A percentile compares a stretch with the other conserved stretches of the same genome.
These are phyloP conservation scores for Sphenostylis stenocarpa DNA, from an alignment of 306 rosid genomes.

Conservation along the genomic window DNA sequence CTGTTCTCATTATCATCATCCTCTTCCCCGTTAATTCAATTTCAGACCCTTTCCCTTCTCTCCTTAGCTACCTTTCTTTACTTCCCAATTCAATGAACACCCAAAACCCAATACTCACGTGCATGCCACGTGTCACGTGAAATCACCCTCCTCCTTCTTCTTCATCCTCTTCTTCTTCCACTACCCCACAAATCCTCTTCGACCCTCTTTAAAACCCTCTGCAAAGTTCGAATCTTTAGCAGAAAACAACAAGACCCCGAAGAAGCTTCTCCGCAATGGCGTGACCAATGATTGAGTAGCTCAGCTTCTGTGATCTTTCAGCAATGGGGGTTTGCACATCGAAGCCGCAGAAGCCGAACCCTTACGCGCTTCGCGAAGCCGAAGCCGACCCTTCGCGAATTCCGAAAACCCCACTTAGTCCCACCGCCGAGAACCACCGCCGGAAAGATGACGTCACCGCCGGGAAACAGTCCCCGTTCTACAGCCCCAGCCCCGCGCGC, in stretches of 20 bases:
- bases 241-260: conserved; percentile 25
- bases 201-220: not conserved
- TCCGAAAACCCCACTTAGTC: conserved; percentile 50
- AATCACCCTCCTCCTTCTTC: conserved; percentile 17
- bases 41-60: not conserved
- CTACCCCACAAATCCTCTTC: conserved; percentile 37
- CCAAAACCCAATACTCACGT: conserved; percentile 39
- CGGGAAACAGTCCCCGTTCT: conserved; percentile 72
- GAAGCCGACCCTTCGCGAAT: conserved; percentile 44
- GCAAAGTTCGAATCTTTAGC: conserved; percentile 38
- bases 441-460: conserved; percentile 28
- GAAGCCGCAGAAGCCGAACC: conserved; percentile 76
- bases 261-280: conserved; percentile 30
- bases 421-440: not conserved
- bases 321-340: conserved; percentile 94
- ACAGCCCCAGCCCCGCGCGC: conserved; percentile 90
- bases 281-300: conserved; percentile 23
- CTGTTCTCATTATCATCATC: conserved; percentile 1
- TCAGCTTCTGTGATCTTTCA: conserved; percentile 29
- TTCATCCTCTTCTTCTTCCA: not conserved
- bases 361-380: conserved; percentile 54
- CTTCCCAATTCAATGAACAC: conserved; percentile 37
- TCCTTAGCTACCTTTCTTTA: not conserved
- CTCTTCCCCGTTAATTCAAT: conserved; percentile 1
- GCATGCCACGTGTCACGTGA: conserved; percentile 56